phyloP scores from a whole-genome alignment of 1,284 basidiomycete genomes.

The Kwoniella shivajii region DNA sequence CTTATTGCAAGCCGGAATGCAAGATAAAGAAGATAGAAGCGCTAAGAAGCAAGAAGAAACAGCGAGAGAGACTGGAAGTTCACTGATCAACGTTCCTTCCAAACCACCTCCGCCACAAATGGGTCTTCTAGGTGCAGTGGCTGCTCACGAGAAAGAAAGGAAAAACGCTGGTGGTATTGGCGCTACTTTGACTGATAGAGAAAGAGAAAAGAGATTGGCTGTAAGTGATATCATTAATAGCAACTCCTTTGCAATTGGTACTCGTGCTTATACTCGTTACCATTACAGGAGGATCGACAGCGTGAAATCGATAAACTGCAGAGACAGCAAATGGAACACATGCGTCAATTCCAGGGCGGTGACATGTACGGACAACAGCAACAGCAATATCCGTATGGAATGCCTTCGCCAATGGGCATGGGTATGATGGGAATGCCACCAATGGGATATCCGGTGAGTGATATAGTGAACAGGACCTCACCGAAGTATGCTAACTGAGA shows the following conservation, averaged over 20 bases:
- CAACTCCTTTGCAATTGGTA: no score
- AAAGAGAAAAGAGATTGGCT: slow-evolving; percentile 83
- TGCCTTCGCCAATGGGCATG: slow-evolving; percentile 55
- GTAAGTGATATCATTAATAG: slow-evolving; percentile 33
- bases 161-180: slow-evolving; percentile 94
- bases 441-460: slow-evolving; percentile 51
- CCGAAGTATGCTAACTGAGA: neutral
- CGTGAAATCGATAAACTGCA: slow-evolving; percentile 88
- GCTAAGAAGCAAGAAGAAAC: slow-evolving; percentile 92
- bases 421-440: slow-evolving; percentile 57
- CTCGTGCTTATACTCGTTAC: slow-evolving; percentile 1
- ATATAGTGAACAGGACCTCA: neutral
- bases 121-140: slow-evolving; percentile 92
- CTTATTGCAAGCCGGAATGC: slow-evolving; percentile 87
- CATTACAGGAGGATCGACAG: slow-evolving; percentile 73
- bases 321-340: slow-evolving; percentile 81
- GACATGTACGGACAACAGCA: slow-evolving; percentile 31
- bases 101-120: slow-evolving; percentile 95
- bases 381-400: slow-evolving; percentile 27
- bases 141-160: slow-evolving; percentile 89
- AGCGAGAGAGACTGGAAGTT: slow-evolving; percentile 83
- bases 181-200: slow-evolving; percentile 89
- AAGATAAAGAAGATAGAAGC: slow-evolving; percentile 92
- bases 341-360: slow-evolving; percentile 62
- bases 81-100: slow-evolving; percentile 87